These are phyloP conservation scores for Microdochium nivale DNA, from an alignment of 2,329 filamentous ascomycete genomes.

Conservation along the genomic window DNA sequence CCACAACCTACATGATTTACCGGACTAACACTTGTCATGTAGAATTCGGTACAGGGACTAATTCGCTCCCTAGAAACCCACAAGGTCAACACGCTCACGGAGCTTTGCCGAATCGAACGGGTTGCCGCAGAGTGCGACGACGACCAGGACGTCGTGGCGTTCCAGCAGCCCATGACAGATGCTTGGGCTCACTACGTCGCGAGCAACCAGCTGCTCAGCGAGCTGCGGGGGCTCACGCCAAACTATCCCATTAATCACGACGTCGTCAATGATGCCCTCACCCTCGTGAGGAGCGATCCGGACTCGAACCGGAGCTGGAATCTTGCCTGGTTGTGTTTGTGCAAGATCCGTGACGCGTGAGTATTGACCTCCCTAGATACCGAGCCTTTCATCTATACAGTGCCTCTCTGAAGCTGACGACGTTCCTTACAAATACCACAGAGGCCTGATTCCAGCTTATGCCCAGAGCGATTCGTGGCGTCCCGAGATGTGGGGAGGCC, in stretches of 20 bases:
- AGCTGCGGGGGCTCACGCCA: constrained; percentile 58
- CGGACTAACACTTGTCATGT: constrained; percentile 11
- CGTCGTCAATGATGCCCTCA: constrained; percentile 56
- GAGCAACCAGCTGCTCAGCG: constrained; percentile 59
- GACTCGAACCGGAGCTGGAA: constrained; percentile 67
- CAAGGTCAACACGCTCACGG: constrained; percentile 64
- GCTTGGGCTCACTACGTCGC: constrained; percentile 67
- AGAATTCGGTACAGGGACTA: constrained; percentile 34
- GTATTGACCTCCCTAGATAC: constrained; percentile 16
- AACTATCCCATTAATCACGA: constrained; percentile 61
- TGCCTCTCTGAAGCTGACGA: constrained; percentile 1
- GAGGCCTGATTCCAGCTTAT: constrained; percentile 51
- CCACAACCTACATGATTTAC: neutral
- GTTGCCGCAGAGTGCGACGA: constrained; percentile 49
- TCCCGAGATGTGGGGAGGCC: constrained; percentile 62
- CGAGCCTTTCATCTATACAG: neutral
- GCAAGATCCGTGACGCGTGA: constrained; percentile 58
- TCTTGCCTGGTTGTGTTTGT: constrained; percentile 62
- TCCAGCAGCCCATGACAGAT: constrained; percentile 56
- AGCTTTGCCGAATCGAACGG: constrained; percentile 63
- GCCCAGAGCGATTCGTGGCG: constrained; percentile 51
- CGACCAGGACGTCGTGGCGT: constrained; percentile 48
- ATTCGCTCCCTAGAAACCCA: constrained; percentile 57
- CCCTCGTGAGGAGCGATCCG: constrained; percentile 54
- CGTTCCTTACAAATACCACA: constrained; percentile 17